phyloP scores from a whole-genome alignment of 129 eudicot genomes.

The Artemisia argyi region DNA sequence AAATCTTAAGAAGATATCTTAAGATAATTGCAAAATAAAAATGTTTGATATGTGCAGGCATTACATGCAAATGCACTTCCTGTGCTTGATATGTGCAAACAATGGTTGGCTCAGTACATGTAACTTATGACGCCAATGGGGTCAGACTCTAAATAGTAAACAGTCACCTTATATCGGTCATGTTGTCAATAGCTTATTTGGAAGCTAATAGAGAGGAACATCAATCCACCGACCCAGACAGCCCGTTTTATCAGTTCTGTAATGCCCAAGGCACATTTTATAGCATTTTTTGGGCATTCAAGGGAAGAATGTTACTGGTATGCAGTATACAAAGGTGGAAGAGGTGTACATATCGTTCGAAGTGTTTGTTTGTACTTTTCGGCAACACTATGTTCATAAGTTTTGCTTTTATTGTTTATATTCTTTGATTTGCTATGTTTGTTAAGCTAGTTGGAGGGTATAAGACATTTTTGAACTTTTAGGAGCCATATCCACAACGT shows the following conservation, averaged over 20 bases:
- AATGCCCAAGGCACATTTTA: slow-evolving; percentile 37
- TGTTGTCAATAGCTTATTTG: background rate
- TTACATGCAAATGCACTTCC: slow-evolving; percentile 96
- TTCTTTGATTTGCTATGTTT: slow-evolving; percentile 3
- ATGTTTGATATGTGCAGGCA: slow-evolving; percentile 52
- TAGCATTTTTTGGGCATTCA: slow-evolving; percentile 37
- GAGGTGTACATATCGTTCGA: slow-evolving; percentile 33
- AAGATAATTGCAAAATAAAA: background rate
- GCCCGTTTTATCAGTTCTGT: slow-evolving; percentile 21
- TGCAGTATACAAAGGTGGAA: slow-evolving; percentile 22
- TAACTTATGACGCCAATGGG: slow-evolving; percentile 22
- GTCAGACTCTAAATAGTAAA: slow-evolving; percentile 8
- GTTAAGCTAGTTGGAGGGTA: slow-evolving; percentile 7
- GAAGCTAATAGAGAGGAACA: slow-evolving; percentile 13
- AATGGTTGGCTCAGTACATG: slow-evolving; percentile 98
- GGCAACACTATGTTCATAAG: slow-evolving; percentile 7
- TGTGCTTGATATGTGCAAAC: slow-evolving; percentile 98
- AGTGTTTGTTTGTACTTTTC: slow-evolving; percentile 13
- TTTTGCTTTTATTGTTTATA: slow-evolving; percentile 4
- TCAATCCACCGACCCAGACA: background rate
- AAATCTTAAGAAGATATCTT: too few relatives aligned
- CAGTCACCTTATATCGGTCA: background rate
- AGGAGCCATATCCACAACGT: slow-evolving; percentile 9
- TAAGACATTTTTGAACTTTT: slow-evolving; percentile 18
- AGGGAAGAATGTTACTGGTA: slow-evolving; percentile 17